phyloP scores from a whole-genome alignment of 2,329 filamentous ascomycete species.

The Neopestalotiopsis rosae region DNA sequence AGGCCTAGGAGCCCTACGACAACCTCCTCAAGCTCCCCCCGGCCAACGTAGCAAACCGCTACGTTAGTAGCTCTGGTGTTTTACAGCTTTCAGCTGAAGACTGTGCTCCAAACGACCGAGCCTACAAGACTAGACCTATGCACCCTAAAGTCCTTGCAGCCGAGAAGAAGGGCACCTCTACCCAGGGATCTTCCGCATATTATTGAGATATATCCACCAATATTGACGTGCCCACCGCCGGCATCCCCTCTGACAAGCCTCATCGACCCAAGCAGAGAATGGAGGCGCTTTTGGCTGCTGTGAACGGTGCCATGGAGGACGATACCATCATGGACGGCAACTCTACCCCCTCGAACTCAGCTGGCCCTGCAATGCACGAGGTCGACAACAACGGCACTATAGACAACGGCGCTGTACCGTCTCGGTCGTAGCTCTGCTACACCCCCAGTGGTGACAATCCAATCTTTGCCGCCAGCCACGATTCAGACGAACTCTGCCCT shows the following conservation, averaged over 20 bases:
- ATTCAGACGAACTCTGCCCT: too few relatives aligned
- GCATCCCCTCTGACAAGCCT: constrained; percentile 25
- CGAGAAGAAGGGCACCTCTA: background rate
- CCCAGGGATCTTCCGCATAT: constrained; percentile 6
- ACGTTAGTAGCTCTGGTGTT: background rate
- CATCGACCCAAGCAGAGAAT: constrained; percentile 20
- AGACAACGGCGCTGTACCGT: too few relatives aligned
- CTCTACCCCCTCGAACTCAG: too few relatives aligned
- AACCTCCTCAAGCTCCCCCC: background rate
- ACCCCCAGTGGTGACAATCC: too few relatives aligned
- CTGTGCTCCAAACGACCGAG: background rate
- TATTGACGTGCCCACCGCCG: constrained; percentile 23
- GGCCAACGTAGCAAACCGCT: background rate
- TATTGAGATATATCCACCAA: constrained; percentile 17
- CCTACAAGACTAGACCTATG: background rate
- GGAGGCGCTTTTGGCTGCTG: background rate
- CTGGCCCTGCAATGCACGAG: too few relatives aligned
- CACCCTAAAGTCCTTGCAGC: constrained; percentile 23
- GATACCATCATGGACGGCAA: background rate
- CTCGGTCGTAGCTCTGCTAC: too few relatives aligned
- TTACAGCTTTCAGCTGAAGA: background rate
- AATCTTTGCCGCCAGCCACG: too few relatives aligned
- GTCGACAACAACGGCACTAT: background rate
- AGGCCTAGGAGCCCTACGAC: background rate
- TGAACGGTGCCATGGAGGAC: background rate